Evolutionary conservation across 805 yeast genomes (phyloP).

Genomic region (Lachancea waltii): DNA sequence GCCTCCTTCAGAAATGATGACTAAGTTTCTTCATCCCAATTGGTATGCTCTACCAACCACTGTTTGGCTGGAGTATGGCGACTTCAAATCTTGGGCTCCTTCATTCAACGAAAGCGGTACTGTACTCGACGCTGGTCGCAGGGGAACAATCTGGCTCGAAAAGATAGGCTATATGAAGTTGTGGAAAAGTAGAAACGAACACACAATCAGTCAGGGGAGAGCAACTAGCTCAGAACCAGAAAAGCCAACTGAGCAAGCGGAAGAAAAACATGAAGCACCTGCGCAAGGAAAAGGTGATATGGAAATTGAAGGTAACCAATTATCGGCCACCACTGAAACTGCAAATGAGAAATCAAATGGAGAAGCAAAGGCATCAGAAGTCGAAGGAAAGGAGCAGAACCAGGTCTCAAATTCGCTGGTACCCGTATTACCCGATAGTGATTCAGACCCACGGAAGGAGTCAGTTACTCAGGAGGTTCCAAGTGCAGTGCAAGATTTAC

Average conservation of each 20-base stretch:
- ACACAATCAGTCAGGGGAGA: slow-evolving; percentile 6
- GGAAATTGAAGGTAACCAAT: not conserved
- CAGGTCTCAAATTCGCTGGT: too few relatives aligned
- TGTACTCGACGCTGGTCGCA: slow-evolving; percentile 44
- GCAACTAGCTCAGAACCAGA: slow-evolving; percentile 8
- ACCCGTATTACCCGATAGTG: too few relatives aligned
- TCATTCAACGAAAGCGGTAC: slow-evolving; percentile 52
- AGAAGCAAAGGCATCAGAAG: not conserved
- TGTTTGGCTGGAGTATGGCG: slow-evolving; percentile 53
- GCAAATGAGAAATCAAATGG: slow-evolving; percentile 8
- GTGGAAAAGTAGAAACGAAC: slow-evolving; percentile 5
- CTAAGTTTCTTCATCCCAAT: slow-evolving; percentile 51
- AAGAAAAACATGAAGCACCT: slow-evolving; percentile 3
- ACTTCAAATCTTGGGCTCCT: slow-evolving; percentile 57
- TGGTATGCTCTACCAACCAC: slow-evolving; percentile 61
- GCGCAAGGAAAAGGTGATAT: slow-evolving; percentile 4
- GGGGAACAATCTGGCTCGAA: slow-evolving; percentile 48
- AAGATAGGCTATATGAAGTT: slow-evolving; percentile 44
- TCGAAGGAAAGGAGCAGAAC: too few relatives aligned
- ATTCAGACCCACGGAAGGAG: too few relatives aligned
- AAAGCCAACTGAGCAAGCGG: slow-evolving; percentile 4
- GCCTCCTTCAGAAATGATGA: slow-evolving; percentile 48
- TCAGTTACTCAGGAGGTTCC: too few relatives aligned
- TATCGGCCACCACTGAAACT: slow-evolving; percentile 1
- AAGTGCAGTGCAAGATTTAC: too few relatives aligned